Evolutionary conservation across 2,329 filamentous ascomycete genomes (phyloP).

Genomic region (Botryotinia convoluta): DNA sequence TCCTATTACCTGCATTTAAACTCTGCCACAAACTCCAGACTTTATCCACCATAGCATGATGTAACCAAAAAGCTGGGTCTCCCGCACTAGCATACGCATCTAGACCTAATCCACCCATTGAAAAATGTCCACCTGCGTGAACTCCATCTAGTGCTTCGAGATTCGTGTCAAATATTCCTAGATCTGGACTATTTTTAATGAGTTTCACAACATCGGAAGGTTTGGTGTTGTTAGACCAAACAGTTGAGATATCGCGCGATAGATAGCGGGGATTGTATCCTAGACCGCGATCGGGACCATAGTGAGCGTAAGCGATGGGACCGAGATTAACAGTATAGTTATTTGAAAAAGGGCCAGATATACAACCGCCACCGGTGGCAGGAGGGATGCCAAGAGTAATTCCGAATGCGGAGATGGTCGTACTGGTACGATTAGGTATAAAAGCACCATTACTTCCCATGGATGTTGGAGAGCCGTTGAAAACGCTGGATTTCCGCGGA

Average conservation of each 20-base stretch:
- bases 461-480: conserved; percentile 53
- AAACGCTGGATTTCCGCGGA: conserved; percentile 49
- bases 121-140: conserved; percentile 9
- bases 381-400: conserved; percentile 41
- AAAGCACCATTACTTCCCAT: conserved; percentile 49
- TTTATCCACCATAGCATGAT: conserved; percentile 47
- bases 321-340: conserved; percentile 10
- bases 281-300: neutral
- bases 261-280: conserved; percentile 15
- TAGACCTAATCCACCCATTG: conserved; percentile 3
- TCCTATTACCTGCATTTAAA: conserved; percentile 20
- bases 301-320: neutral
- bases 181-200: neutral
- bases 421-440: conserved; percentile 33
- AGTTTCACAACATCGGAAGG: conserved; percentile 2
- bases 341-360: conserved; percentile 7
- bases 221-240: conserved; percentile 3
- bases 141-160: conserved; percentile 8
- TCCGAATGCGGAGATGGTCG: conserved; percentile 29
- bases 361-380: conserved; percentile 56
- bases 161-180: neutral
- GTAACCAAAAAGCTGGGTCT: conserved; percentile 47
- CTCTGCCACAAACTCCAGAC: conserved; percentile 50
- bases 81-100: conserved; percentile 45
- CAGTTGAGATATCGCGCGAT: neutral